Conservation (phyloP, 805 yeast genomes). For the Ogataea populi-albae region DNA sequence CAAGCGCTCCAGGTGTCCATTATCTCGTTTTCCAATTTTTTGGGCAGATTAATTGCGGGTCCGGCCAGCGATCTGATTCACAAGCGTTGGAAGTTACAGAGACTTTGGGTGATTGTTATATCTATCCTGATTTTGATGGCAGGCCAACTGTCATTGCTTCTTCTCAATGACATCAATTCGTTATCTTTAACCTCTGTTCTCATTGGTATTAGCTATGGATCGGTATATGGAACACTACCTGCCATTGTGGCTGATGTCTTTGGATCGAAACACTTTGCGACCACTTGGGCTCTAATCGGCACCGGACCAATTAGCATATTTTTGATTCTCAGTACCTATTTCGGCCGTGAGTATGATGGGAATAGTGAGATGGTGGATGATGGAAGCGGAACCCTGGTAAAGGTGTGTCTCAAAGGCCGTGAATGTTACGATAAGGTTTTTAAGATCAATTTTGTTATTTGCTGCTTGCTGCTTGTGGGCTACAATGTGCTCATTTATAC, state of each 20-base stretch:
- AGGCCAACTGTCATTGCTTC: conserved; percentile 36
- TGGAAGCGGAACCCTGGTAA: conserved; percentile 27
- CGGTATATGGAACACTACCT: conserved; percentile 71
- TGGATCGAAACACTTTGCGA: conserved; percentile 65
- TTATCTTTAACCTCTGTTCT: conserved; percentile 50
- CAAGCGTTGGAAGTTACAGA: conserved; percentile 48
- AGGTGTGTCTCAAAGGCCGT: conserved; percentile 42
- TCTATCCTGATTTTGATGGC: conserved; percentile 38
- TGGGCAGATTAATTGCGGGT: conserved; percentile 65
- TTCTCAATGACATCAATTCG: conserved; percentile 39
- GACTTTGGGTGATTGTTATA: conserved; percentile 61
- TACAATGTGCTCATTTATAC: conserved; percentile 14
- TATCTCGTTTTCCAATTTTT: conserved; percentile 60
- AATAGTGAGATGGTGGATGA: conserved; percentile 40
- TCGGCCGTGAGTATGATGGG: conserved; percentile 53
- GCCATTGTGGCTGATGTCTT: conserved; percentile 71
- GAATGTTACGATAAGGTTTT: conserved; percentile 51
- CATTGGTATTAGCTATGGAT: conserved; percentile 67
- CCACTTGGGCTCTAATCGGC: conserved; percentile 73
- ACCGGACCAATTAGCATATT: conserved; percentile 65
- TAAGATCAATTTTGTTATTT: conserved; percentile 35
- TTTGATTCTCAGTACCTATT: conserved; percentile 49
- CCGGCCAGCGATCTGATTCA: conserved; percentile 60
- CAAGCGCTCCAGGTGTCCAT: conserved; percentile 74
- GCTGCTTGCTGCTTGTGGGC: conserved; percentile 27